phyloP scores from a whole-genome alignment of 202 grass and related monocot genomes.

The Saccharum hybrid region DNA sequence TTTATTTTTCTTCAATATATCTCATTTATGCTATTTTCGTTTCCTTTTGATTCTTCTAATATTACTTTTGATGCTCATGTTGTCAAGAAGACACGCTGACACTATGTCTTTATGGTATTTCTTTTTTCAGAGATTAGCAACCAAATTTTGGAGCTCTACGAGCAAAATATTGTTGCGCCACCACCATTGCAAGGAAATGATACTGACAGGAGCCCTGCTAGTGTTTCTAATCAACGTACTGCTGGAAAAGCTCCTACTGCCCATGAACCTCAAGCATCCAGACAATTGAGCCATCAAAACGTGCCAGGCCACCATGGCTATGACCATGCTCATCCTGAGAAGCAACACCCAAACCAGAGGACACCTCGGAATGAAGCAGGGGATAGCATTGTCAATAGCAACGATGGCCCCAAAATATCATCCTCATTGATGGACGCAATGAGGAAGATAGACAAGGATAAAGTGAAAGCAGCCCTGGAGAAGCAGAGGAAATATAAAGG shows the following conservation, averaged over 20 bases:
- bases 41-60: neutral
- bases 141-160: conserved; percentile 95
- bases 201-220: conserved; percentile 62
- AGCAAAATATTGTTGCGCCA: conserved; percentile 61
- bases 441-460: conserved; percentile 78
- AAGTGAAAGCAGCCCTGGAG: conserved; percentile 73
- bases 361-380: conserved; percentile 40
- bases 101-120: neutral
- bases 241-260: conserved; percentile 42
- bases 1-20: neutral
- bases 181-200: conserved; percentile 58
- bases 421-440: conserved; percentile 60
- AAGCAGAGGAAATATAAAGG: conserved; percentile 55
- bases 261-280: conserved; percentile 41
- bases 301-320: conserved; percentile 28
- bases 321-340: conserved; percentile 47
- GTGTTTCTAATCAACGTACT: conserved; percentile 47
- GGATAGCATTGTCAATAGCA: conserved; percentile 21
- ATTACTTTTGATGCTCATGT: conserved; percentile 26
- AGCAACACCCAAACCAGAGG: conserved; percentile 45
- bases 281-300: conserved; percentile 23
- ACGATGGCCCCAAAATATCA: conserved; percentile 44
- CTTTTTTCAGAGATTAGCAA: conserved; percentile 91
- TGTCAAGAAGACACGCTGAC: neutral
- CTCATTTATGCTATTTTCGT: neutral